Evolutionary conservation across 345 rosid genomes (phyloP).

Genomic region (Boechera retrofracta): DNA sequence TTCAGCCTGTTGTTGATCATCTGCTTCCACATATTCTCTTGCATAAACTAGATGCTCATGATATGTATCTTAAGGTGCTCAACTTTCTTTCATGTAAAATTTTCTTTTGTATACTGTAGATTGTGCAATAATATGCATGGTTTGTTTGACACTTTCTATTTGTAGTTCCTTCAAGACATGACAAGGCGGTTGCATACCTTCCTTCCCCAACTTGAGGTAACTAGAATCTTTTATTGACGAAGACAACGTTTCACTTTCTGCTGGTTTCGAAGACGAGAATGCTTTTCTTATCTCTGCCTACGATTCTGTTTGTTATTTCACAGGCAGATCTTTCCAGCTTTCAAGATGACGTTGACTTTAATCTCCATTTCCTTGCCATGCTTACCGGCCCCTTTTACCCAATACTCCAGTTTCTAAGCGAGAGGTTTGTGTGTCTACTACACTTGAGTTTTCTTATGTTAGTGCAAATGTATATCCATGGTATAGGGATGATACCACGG

Average conservation of each 20-base stretch:
- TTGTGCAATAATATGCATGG: constrained; percentile 40
- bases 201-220: constrained; percentile 92
- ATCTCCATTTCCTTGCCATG: constrained; percentile 71
- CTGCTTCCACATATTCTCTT: constrained; percentile 67
- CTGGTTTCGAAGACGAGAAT: not conserved
- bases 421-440: constrained; percentile 56
- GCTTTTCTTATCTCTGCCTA: not conserved
- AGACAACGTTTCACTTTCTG: constrained; percentile 14
- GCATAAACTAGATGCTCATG: constrained; percentile 78
- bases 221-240: constrained; percentile 21
- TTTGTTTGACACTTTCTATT: constrained; percentile 52
- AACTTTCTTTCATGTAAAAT: constrained; percentile 7
- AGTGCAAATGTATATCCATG: not conserved
- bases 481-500: not conserved
- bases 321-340: constrained; percentile 71
- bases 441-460: not conserved
- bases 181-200: constrained; percentile 64
- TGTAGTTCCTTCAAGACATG: constrained; percentile 87
- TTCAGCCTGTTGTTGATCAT: constrained; percentile 82
- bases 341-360: constrained; percentile 64
- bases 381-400: constrained; percentile 82
- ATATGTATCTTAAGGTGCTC: constrained; percentile 81
- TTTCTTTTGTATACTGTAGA: constrained; percentile 5
- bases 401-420: constrained; percentile 66
- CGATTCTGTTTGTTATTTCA: constrained; percentile 28